A percentile compares a stretch with the other conserved stretches of the same genome.
These are phyloP conservation scores for California macrophylla DNA, from an alignment of 441 rosid species.

Conservation along the genomic window DNA sequence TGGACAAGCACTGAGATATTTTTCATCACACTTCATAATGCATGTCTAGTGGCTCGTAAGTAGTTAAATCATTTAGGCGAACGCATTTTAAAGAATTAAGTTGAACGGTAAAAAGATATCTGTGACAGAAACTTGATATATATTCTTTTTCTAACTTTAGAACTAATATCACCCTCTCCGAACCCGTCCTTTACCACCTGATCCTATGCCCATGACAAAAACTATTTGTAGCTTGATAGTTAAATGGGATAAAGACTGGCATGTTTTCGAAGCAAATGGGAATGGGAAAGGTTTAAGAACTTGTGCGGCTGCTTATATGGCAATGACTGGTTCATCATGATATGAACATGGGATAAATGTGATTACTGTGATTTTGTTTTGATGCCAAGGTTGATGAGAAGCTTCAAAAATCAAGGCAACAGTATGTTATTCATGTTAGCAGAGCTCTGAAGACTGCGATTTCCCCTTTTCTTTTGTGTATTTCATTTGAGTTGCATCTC, in stretches of 20 bases:
- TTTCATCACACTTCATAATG: no score
- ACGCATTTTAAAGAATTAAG: neutral
- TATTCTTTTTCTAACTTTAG: neutral
- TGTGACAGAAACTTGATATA: neutral
- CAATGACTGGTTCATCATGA: neutral
- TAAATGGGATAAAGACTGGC: neutral
- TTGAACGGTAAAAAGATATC: neutral
- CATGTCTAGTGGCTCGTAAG: neutral
- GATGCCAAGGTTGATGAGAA: neutral
- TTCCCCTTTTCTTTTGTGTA: no score
- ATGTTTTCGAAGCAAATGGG: no score
- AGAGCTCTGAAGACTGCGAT: neutral
- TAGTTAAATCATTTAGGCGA: neutral
- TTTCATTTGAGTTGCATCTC: neutral
- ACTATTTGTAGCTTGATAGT: neutral
- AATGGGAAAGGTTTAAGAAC: neutral
- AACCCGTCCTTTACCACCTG: neutral
- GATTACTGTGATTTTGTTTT: neutral
- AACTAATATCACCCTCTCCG: neutral
- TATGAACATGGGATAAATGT: neutral
- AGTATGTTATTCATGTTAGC: neutral
- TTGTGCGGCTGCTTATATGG: neutral
- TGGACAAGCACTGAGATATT: no score
- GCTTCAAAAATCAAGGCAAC: constrained; percentile 1
- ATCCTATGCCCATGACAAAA: neutral